Evolutionary conservation across 192 early-diverging fungal species (phyloP), one percentile per base, ranked within the genome.

Genomic region (Backusella westeae): DNA sequence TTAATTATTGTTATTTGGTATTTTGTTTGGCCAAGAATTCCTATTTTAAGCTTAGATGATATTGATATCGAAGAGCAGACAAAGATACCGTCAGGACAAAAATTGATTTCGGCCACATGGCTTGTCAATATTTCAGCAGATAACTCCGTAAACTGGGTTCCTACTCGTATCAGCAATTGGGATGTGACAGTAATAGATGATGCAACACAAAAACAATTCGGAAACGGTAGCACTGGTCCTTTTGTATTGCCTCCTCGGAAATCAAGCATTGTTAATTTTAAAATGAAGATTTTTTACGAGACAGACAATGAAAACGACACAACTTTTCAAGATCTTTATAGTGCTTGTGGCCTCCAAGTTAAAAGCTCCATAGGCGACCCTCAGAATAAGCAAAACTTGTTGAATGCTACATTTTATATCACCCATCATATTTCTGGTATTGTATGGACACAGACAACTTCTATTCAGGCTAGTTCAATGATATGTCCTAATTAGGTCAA

Each of bases 311-410:
- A 21, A 5, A 53, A 72, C 8, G 77, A 78, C 34, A 29, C 52
- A 53, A 78, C 77, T 35, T 78, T 72, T 49, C 72, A 66, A 29
- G 72, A 78, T 26, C 72, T 78, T 6, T 78, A 78, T 35, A 74
- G 34, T 70, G 77, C 77, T 23, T 78, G 77, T 41, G 77, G 53
- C 15, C 66, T 72, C 14, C 77, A 78, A 46, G 72, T 68, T 6
- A 15, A 67, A 6, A 59, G 21, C 12, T 23, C 63, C 19, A 52
- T 75, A 26, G 41, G 63, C 29, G 63, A 42, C 19, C 17, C 29
- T 29, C 38, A 75, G 2, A 29, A 12, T 46, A 32, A 41, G n/a
- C 74, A 75, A 34, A 42, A 19, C 19, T 32, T 41, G 26, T 32
- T 75, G 1, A 75, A 75, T 49, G 65, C 67, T 8, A 39, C 59